A percentile compares a stretch with the other conserved stretches of the same genome.
Evolutionary conservation across 495 filamentous ascomycete genomes (phyloP).

Genomic region (Aspergillus cavernicola): DNA sequence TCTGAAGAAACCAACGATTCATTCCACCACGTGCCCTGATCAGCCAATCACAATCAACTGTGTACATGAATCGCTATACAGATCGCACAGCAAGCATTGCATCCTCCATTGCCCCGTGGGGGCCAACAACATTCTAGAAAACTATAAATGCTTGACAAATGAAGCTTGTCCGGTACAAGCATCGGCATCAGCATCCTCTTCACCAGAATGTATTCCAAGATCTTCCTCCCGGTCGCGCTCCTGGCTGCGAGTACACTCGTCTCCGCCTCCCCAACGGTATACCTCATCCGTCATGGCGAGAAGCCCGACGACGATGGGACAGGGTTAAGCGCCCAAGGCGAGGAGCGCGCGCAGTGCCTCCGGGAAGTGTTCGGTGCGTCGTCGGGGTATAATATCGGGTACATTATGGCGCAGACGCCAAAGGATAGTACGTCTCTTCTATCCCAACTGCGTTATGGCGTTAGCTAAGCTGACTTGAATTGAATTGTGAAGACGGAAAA

Average conservation of each 20-base stretch:
- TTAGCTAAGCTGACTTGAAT: no score
- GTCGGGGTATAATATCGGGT: conserved; percentile 47
- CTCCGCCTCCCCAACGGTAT: conserved; percentile 37
- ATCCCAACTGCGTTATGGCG: no score
- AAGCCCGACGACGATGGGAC: conserved; percentile 40
- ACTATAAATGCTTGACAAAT: neutral
- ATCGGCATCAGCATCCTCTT: neutral
- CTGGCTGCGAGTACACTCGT: conserved; percentile 21
- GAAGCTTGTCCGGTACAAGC: neutral
- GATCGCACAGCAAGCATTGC: neutral
- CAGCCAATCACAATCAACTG: neutral
- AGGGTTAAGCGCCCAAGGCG: conserved; percentile 43
- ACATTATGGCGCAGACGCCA: conserved; percentile 51
- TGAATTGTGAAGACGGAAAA: conserved; percentile 39
- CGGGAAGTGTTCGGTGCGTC: conserved; percentile 41
- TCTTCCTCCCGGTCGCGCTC: conserved; percentile 14
- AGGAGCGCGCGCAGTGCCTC: conserved; percentile 50
- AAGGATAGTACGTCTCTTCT: conserved; percentile 35
- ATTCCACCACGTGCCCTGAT: neutral
- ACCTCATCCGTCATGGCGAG: conserved; percentile 58
- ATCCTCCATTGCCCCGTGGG: neutral
- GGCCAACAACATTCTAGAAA: neutral
- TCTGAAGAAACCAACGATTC: no score
- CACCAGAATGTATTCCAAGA: conserved; percentile 3
- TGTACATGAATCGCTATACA: neutral